Evolutionary conservation across 2,329 filamentous ascomycete genomes (phyloP), one percentile per base, ranked within the genome.

Genomic region (Cytospora piceae): DNA sequence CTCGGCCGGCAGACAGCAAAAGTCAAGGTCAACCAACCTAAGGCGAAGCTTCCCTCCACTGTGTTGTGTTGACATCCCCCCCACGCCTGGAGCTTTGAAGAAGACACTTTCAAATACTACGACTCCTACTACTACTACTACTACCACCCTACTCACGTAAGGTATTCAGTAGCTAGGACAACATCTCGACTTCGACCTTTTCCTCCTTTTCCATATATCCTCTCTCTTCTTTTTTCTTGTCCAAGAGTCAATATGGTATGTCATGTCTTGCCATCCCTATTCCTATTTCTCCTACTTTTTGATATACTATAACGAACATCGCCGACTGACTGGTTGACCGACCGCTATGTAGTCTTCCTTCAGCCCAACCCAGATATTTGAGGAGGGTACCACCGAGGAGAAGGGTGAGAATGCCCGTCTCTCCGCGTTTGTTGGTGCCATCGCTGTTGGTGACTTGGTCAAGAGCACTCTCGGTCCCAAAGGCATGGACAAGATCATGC

Each of bases 351-450:
- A 81, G 81, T 76, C 80, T 71, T 89, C 87, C 72, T 90, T 90
- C 79, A 95, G 93, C 81, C 94, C 94, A 74, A 97, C 93, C 70
- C 94, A 98, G 81, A 98, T 98, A 84, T 98, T 98, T 81, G 92
- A 93, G 74, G 93, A 97, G 80, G 94, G 96, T 77, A 95, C 96
- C 72, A 95, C 91, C 65, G 93, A 98, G 82, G 94, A 98, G 83
- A 98, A 97, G 83, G 95, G 95, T 74, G 94, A 98, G 83, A 98
- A 98, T 91, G 94, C 95, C 74, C 93, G 94, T 86, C 90, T 98
- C 73, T 91, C 93, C n/a, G 94, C 94, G 70, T 99, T 99, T 75
- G 94, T 99, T 64, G 95, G 95, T 73, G 95, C 95, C 77, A 99
- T 99, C 75, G 95, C 95, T 64, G 95, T 99, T 56, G 95, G 95